Evolutionary conservation across 305 asterid genomes (phyloP).

Genomic region (Fraxinus velutina): DNA sequence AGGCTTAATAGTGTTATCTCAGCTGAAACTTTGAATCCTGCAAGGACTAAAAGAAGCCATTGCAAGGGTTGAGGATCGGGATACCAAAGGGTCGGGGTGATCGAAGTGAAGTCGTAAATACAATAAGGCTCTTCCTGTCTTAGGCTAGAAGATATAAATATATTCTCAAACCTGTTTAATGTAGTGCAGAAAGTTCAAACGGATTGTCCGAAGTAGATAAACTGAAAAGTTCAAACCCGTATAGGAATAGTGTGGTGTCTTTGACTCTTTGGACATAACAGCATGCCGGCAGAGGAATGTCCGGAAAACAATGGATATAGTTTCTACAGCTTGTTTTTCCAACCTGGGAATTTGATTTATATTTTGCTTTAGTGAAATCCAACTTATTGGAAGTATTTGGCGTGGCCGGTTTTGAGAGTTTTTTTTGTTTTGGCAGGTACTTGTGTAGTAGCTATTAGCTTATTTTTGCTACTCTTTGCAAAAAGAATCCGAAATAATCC

Average conservation of each 20-base stretch:
- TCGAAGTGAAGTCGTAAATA: neutral
- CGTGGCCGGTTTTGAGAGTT: neutral
- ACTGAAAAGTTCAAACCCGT: constrained; percentile 11
- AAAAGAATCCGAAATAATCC: neutral
- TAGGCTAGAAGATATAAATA: neutral
- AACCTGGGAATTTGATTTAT: neutral
- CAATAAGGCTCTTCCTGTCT: neutral
- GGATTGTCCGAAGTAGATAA: neutral
- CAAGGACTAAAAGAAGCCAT: constrained; percentile 30
- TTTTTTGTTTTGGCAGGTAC: neutral
- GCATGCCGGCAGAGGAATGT: constrained; percentile 15
- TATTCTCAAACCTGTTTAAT: neutral
- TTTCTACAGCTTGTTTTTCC: neutral
- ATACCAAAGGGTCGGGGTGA: neutral
- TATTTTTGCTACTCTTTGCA: neutral
- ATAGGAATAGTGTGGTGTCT: neutral
- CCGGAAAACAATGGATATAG: constrained; percentile 1
- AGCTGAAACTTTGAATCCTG: constrained; percentile 25
- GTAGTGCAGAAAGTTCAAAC: neutral
- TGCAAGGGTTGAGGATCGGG: neutral
- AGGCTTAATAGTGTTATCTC: constrained; percentile 41
- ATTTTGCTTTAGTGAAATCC: neutral
- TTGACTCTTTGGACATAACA: neutral
- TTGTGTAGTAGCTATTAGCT: neutral
- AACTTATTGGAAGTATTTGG: neutral